A percentile compares a stretch with the other conserved stretches of the same genome.
Evolutionary conservation across 345 rosid species (phyloP).

Genomic region (Xanthoceras sorbifolium): DNA sequence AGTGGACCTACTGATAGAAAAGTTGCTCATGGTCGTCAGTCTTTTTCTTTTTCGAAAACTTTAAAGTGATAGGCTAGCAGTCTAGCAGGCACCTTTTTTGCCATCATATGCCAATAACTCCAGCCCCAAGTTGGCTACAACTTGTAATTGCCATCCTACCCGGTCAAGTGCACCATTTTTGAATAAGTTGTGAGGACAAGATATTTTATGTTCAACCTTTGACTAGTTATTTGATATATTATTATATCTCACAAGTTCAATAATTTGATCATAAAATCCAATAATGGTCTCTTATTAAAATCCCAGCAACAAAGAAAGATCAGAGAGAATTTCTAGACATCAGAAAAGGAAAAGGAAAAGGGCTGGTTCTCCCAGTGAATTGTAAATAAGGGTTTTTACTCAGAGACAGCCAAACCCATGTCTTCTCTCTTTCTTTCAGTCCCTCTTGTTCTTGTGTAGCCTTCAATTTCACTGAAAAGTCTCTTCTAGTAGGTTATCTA

Average conservation of each 20-base stretch:
- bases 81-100: not conserved
- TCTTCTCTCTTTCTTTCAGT: not conserved
- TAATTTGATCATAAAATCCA: too few relatives aligned
- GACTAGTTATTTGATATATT: too few relatives aligned
- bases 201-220: too few relatives aligned
- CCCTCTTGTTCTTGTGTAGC: not conserved
- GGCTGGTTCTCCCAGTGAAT: not conserved
- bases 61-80: slow-evolving; percentile 8
- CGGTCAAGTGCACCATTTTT: not conserved
- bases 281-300: too few relatives aligned
- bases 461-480: not conserved
- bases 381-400: not conserved
- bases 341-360: not conserved
- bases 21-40: slow-evolving; percentile 3
- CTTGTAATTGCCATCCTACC: not conserved
- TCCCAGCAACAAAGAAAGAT: too few relatives aligned
- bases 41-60: slow-evolving; percentile 2
- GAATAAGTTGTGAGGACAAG: not conserved
- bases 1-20: not conserved
- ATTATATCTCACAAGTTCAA: too few relatives aligned
- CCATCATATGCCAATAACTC: not conserved
- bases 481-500: not conserved
- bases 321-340: too few relatives aligned
- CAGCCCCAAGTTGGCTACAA: not conserved
- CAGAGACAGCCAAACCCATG: not conserved